A percentile compares a stretch with the other conserved stretches of the same genome.
Evolutionary conservation across 2,329 filamentous ascomycete species (phyloP).

Genomic region (Ascochyta clinopodiicola): DNA sequence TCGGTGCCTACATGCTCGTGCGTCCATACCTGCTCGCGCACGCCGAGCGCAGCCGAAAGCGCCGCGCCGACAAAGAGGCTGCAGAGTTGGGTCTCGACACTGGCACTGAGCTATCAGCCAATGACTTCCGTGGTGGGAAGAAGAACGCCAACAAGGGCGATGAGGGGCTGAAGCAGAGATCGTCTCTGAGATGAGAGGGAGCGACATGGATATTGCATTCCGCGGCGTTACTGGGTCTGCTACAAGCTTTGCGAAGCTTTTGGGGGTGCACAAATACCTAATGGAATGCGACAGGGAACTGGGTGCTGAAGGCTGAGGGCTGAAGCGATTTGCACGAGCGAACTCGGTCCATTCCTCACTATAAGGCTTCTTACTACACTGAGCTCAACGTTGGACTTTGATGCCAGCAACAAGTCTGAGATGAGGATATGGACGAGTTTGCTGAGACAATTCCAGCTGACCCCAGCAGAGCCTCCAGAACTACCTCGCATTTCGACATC

Average conservation of each 20-base stretch:
- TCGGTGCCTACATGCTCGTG: conserved; percentile 73
- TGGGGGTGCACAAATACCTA: conserved; percentile 21
- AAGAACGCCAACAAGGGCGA: conserved; percentile 58
- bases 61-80: conserved; percentile 63
- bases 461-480: not conserved
- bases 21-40: conserved; percentile 76
- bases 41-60: conserved; percentile 68
- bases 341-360: conserved; percentile 10
- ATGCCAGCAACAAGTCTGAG: not conserved
- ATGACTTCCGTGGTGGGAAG: conserved; percentile 41
- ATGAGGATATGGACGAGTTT: not conserved
- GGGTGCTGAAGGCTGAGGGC: not conserved
- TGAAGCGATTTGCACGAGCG: conserved; percentile 8
- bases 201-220: conserved; percentile 13
- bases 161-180: conserved; percentile 78
- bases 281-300: conserved; percentile 19
- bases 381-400: not conserved
- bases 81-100: conserved; percentile 50
- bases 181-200: conserved; percentile 44
- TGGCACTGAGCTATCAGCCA: conserved; percentile 35
- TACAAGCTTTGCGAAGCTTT: conserved; percentile 33
- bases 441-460: not conserved
- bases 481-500: not conserved
- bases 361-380: not conserved
- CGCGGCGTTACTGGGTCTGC: conserved; percentile 19